Base-by-base conservation (phyloP, 2,329 filamentous ascomycete genomes). In the Ascochyta fabae region DNA sequence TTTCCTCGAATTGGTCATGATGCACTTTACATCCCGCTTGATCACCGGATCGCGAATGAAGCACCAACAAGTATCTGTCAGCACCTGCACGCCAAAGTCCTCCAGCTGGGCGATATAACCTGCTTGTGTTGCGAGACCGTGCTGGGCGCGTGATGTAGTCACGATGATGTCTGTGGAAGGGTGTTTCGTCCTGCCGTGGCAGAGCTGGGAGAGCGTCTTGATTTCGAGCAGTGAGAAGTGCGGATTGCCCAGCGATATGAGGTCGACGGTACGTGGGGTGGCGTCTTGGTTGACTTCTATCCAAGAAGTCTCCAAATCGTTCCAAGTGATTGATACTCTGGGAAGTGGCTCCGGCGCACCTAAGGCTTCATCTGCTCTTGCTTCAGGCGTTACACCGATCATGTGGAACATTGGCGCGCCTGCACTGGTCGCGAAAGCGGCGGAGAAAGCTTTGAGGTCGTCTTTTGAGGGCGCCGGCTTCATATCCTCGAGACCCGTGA, bases 31-130 rank as follows among this genome's bases (percentile, higher is more conserved):
- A 2, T 45, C 9, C 0, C 6, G 33, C 3, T 68, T 70, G 8
- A 81, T 75, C 0, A 77, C 61, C 0, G 79, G 77, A 40, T 80
- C 76, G 0, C 53, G 50, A 15, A 81, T 73, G 76, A 81, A 79
- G 56, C 79, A 81, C 79, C 79, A 81, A 48, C 79, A 81, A 0
- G 78, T 80, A 56, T 82, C 79, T 0, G 75, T 80, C 12, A 81
- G 64, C 4, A 80, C 47, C 22, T 68, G 63, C 1, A 66, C 77
- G 0, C 79, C 79, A 46, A 80, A 80, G 0, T 13, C 31, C 13
- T 76, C 64, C 2, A 81, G 35, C 6, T 46, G 46, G 0, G 61
- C 53, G 3, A 77, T 48, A 6, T 71, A 55, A 0, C 76, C 75
- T 0, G 66, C 69, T 10, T 70, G 62, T 2, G 36, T 31, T 8